Base-by-base conservation (phyloP, 208 protist species). In the Acanthamoeba castellanii region DNA sequence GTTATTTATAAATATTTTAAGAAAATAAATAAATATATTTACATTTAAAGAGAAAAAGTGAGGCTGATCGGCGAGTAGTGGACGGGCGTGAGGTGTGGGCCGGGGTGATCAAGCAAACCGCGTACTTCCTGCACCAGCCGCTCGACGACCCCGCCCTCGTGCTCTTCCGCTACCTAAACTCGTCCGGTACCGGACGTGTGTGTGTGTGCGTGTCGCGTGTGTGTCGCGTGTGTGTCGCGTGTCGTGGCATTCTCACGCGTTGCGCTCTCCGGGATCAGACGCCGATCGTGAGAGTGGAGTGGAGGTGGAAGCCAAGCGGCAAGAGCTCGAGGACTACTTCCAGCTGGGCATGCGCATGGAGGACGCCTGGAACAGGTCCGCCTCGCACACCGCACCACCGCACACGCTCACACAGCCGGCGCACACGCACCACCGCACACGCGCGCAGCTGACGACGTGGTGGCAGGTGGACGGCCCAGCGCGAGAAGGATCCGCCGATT, bases 301-400 rank as follows among this genome's bases (percentile, higher is more conserved):
- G 34, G 1, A 3, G 9, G 32, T n/a, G 55, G 1, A 94, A 52
- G 22, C 68, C 4, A 68, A 70, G 50, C 45, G 72, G 27, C 11
- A 66, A 42, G 32, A 52, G 4, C 64, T 97, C 14, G 22, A 27
- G 30, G 74, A 96, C 64, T 97, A 97, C 64, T 96, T 97, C 57
- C 84, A 97, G 78, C 57, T 97, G 97, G 1, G 34, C 14, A 18
- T 18, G 45, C 16, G 50, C 96, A 16, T 96, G 91, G 50, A 50
- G 42, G 7, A 3, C 30, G 42, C 96, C 94, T 95, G 50, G 22
- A 37, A 3, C 42, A 1, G 72, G 85, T 66, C 13, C 5, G 8
- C 66, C 66, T n/a, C 66, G 6, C 66, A 20, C 32, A 11, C 8
- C 9, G 4, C 25, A 11, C 14, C 25, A n/a, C n/a, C n/a, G n/a